Evolutionary conservation across 768 basidiomycete genomes (phyloP).

Genomic region (Imleria badia): DNA sequence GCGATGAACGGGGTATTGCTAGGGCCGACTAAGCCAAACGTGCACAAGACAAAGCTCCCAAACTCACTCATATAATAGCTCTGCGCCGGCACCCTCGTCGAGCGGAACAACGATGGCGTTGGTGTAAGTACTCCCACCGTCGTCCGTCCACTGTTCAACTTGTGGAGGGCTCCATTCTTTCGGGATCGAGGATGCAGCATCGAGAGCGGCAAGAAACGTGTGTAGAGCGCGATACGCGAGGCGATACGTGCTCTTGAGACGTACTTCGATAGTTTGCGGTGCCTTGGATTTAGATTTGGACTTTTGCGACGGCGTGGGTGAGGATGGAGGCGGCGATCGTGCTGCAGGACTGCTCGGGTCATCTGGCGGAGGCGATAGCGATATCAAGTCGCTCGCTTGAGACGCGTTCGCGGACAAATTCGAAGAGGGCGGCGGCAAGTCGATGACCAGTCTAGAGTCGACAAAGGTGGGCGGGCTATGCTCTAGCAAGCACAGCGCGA

Average conservation of each 20-base stretch:
- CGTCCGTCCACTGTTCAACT: constrained; percentile 12
- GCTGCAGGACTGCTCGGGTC: not conserved
- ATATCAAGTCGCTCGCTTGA: constrained; percentile 7
- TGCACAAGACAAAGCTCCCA: not conserved
- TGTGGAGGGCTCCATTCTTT: constrained; percentile 11
- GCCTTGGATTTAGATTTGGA: constrained; percentile 8
- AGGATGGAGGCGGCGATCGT: not conserved
- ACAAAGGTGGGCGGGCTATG: constrained; percentile 59
- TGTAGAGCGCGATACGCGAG: constrained; percentile 27
- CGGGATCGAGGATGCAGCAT: constrained; percentile 1
- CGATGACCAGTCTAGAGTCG: constrained; percentile 50
- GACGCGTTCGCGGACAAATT: not conserved
- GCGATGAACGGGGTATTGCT: constrained; percentile 50
- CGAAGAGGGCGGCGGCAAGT: constrained; percentile 28
- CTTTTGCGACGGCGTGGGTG: not conserved
- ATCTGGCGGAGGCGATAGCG: constrained; percentile 1
- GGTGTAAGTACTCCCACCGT: constrained; percentile 1
- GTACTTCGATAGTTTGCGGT: constrained; percentile 22
- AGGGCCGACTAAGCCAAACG: not conserved
- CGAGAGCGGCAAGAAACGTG: not conserved
- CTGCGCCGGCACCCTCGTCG: constrained; percentile 40
- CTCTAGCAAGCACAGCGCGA: constrained; percentile 51
- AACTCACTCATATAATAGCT: constrained; percentile 55
- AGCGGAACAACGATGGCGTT: constrained; percentile 40
- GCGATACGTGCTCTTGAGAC: constrained; percentile 26